phyloP scores from a whole-genome alignment of 768 basidiomycete species.

The Naganishia antarctica region DNA sequence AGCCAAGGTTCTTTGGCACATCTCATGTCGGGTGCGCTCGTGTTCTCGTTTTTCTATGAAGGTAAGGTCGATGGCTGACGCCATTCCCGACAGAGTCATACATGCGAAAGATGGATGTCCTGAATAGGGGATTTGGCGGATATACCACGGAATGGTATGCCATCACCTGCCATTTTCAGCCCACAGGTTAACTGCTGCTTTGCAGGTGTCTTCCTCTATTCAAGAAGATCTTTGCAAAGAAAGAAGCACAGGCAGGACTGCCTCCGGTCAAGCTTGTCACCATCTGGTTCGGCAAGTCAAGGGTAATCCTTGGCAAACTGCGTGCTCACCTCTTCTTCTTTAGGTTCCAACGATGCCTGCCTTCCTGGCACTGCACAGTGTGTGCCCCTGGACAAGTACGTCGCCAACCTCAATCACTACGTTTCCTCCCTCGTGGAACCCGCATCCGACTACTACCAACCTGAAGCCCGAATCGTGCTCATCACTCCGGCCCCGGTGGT shows the following conservation, averaged over 20 bases:
- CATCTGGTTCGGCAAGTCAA: constrained; percentile 69
- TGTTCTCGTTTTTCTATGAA: background rate
- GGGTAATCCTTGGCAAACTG: background rate
- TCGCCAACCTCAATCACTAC: constrained; percentile 61
- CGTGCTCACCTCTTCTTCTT: background rate
- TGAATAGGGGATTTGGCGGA: constrained; percentile 71
- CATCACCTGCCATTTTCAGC: background rate
- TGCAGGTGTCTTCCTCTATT: constrained; percentile 69
- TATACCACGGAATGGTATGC: constrained; percentile 73
- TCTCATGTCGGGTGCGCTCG: constrained; percentile 59
- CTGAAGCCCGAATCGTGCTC: constrained; percentile 68
- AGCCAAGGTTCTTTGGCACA: constrained; percentile 60
- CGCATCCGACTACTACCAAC: constrained; percentile 63
- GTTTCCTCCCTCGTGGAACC: constrained; percentile 60
- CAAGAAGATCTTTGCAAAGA: constrained; percentile 63
- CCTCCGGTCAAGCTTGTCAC: constrained; percentile 68
- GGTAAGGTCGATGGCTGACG: background rate
- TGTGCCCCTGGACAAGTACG: constrained; percentile 66
- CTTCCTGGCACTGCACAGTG: constrained; percentile 65
- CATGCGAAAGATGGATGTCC: constrained; percentile 71
- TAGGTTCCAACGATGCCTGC: constrained; percentile 68
- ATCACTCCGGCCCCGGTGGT: constrained; percentile 80
- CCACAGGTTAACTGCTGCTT: background rate
- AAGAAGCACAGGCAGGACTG: constrained; percentile 52
- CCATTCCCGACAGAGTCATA: constrained; percentile 59